Evolutionary conservation across 345 rosid species (phyloP).

Genomic region (Acer saccharum): DNA sequence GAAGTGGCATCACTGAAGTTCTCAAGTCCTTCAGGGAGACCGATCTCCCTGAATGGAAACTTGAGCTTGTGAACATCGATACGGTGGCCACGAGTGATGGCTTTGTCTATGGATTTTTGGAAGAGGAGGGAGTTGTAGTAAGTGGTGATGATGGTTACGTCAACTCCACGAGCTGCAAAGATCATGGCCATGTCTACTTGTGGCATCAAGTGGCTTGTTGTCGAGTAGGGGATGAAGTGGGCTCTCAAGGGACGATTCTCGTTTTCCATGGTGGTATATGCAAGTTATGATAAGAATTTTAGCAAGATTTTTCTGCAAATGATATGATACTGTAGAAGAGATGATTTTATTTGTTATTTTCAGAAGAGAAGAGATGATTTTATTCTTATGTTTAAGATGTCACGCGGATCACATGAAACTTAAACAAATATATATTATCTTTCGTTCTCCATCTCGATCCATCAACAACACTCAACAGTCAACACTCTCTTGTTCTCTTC

Average conservation of each 20-base stretch:
- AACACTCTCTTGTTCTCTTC: too few species aligned
- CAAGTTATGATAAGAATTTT: background rate
- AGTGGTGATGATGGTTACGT: conserved; percentile 3
- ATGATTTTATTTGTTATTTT: too few species aligned
- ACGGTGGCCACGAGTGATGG: background rate
- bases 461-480: too few species aligned
- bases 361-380: too few species aligned
- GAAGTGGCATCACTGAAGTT: background rate
- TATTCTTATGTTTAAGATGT: too few species aligned
- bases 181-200: background rate
- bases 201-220: background rate
- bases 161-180: background rate
- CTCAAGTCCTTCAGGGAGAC: background rate
- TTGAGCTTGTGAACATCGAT: background rate
- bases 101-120: background rate
- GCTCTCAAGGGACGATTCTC: background rate
- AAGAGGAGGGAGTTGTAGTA: background rate
- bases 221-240: background rate
- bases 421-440: too few species aligned
- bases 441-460: too few species aligned
- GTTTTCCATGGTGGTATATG: background rate
- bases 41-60: background rate
- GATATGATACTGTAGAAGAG: too few species aligned
- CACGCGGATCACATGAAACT: too few species aligned
- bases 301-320: too few species aligned